These are phyloP conservation scores for Penicillium nordicum DNA, from an alignment of 2,329 filamentous ascomycete species.

Conservation along the genomic window DNA sequence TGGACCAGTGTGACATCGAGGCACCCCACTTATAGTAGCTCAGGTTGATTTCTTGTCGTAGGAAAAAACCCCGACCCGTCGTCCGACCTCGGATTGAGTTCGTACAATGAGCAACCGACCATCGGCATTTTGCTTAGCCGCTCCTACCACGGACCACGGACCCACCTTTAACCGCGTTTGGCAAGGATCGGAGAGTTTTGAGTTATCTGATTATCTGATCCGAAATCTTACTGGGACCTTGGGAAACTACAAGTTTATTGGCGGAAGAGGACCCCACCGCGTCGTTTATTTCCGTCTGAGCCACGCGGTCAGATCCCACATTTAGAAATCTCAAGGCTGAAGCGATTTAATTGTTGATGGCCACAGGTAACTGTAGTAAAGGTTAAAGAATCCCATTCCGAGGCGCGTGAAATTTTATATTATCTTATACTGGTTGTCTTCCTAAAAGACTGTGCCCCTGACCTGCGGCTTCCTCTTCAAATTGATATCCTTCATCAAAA, in stretches of 20 bases:
- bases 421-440: too few species aligned
- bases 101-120: neutral
- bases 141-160: neutral
- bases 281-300: neutral
- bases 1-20: neutral
- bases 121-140: conserved; percentile 1
- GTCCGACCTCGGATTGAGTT: neutral
- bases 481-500: too few species aligned
- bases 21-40: neutral
- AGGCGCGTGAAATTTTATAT: too few species aligned
- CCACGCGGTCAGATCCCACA: neutral
- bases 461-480: too few species aligned
- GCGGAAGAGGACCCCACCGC: neutral
- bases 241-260: neutral
- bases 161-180: neutral
- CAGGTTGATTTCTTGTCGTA: neutral
- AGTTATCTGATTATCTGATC: conserved; percentile 10
- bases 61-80: neutral
- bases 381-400: too few species aligned
- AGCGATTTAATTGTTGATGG: too few species aligned
- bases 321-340: neutral
- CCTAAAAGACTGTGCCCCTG: too few species aligned
- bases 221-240: neutral
- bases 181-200: neutral
- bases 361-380: too few species aligned